Evolutionary conservation across 768 basidiomycete genomes (phyloP), one percentile per base, ranked within the genome.

Genomic region (Podaxis mareebaensis): DNA sequence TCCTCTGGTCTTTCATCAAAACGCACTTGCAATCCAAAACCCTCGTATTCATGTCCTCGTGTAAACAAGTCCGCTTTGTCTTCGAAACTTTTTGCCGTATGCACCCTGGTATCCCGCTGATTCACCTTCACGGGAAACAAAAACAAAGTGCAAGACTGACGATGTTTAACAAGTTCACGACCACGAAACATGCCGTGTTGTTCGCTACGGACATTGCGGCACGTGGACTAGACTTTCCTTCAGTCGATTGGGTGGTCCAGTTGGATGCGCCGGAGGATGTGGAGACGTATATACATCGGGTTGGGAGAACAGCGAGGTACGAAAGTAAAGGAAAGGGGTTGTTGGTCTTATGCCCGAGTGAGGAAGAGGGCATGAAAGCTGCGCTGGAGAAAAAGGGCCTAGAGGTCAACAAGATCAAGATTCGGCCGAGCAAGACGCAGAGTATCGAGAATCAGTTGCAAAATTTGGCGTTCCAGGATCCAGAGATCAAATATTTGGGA

Each of bases 201-300:
- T 90, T 99, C 69, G 95, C 96, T 17, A 99, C 96, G 11, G 96
- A 99, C 72, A 90, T 99, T 64, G 96, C 96, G 39, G 94, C 96
- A 4, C 88, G 96, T 63, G 96, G 96, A 1, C 80, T 99, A 61
- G 96, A 99, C 76, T 99, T 99, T 76, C 96, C 97, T 3, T 84
- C 92, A 0, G 89, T 99, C 22, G 93, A 97, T 74, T 99, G 96
- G 96, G 96, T 99, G 1, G 72, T 99, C 30, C 96, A 99, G 73
- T 78, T 95, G 12, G 96, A 99, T 74, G 93, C 93, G 2, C 96
- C 96, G 0, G 96, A 99, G 76, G 96, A 99, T 70, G 94, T 91
- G 4, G 95, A 97, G 53, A 99, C 95, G 11, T 98, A 99, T 73
- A 94, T 99, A 44, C 96, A 99, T 73, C 88, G 96, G 33, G 96